Evolutionary conservation across 2,329 filamentous ascomycete species (phyloP).

Genomic region (Ceratocystis eucalypticola): DNA sequence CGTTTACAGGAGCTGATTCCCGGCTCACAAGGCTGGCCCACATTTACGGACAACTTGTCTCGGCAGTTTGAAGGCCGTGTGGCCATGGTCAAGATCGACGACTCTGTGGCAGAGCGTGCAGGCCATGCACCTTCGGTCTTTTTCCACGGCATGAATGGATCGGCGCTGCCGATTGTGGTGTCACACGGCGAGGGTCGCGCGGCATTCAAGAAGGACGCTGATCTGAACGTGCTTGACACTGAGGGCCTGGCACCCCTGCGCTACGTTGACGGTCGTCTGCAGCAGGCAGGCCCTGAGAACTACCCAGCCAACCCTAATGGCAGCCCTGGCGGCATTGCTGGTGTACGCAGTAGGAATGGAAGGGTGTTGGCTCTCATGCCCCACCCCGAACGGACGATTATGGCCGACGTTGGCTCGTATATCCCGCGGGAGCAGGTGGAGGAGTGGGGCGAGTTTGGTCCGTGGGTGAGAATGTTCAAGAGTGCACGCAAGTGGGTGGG

Average conservation of each 20-base stretch:
- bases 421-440: slow-evolving; percentile 44
- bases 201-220: slow-evolving; percentile 46
- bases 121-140: slow-evolving; percentile 56
- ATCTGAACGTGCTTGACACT: slow-evolving; percentile 27
- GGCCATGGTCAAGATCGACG: slow-evolving; percentile 62
- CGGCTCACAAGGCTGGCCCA: slow-evolving; percentile 71
- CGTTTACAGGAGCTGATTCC: slow-evolving; percentile 69
- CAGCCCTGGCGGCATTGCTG: slow-evolving; percentile 67
- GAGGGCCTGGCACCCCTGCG: slow-evolving; percentile 58
- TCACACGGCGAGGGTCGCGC: slow-evolving; percentile 88
- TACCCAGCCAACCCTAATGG: slow-evolving; percentile 88
- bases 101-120: slow-evolving; percentile 18
- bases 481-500: slow-evolving; percentile 83
- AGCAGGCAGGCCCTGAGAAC: slow-evolving; percentile 55
- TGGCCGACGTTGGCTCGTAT: slow-evolving; percentile 67
- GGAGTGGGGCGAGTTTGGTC: slow-evolving; percentile 67
- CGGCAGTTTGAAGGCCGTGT: slow-evolving; percentile 85
- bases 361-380: slow-evolving; percentile 84
- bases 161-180: slow-evolving; percentile 69
- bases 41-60: slow-evolving; percentile 69
- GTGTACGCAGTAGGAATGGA: slow-evolving; percentile 62
- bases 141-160: slow-evolving; percentile 75
- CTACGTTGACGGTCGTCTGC: slow-evolving; percentile 65
- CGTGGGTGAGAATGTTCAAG: slow-evolving; percentile 76
- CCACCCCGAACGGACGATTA: slow-evolving; percentile 78